These are phyloP conservation scores for Globisporangium heterothallicum DNA, from an alignment of 352 stramenopile species.

Conservation along the genomic window DNA sequence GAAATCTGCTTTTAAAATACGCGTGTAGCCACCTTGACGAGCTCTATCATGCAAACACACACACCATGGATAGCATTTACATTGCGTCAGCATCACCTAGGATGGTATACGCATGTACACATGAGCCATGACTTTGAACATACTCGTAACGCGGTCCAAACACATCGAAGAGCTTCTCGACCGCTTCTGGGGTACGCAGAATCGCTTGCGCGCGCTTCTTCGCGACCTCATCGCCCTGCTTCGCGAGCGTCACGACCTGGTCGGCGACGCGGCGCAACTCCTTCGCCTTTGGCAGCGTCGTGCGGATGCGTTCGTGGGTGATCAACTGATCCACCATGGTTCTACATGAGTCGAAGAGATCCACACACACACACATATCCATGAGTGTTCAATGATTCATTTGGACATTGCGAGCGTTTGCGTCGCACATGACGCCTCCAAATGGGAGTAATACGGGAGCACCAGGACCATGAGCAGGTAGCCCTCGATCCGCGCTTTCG, in stretches of 20 bases:
- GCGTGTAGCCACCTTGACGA: conserved; percentile 93
- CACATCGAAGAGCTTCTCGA: conserved; percentile 96
- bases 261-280: conserved; percentile 92
- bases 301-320: conserved; percentile 97
- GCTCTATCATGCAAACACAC: conserved; percentile 8
- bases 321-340: conserved; percentile 97
- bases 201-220: conserved; percentile 80
- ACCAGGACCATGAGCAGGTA: background rate
- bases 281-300: conserved; percentile 95
- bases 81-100: no score
- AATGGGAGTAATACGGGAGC: background rate
- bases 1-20: conserved; percentile 93
- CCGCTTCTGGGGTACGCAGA: conserved; percentile 83
- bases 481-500: background rate
- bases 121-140: conserved; percentile 14
- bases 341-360: conserved; percentile 35
- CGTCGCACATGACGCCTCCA: background rate
- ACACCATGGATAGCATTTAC: no score
- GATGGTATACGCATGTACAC: background rate
- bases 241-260: conserved; percentile 93
- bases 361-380: background rate
- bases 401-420: background rate
- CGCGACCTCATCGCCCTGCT: conserved; percentile 84
- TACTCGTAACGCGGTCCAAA: conserved; percentile 93
- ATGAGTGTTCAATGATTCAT: background rate